A percentile compares a stretch with the other conserved stretches of the same genome.
These are phyloP conservation scores for Didymella sp. DNA, from an alignment of 2,329 filamentous ascomycete species.

Conservation along the genomic window DNA sequence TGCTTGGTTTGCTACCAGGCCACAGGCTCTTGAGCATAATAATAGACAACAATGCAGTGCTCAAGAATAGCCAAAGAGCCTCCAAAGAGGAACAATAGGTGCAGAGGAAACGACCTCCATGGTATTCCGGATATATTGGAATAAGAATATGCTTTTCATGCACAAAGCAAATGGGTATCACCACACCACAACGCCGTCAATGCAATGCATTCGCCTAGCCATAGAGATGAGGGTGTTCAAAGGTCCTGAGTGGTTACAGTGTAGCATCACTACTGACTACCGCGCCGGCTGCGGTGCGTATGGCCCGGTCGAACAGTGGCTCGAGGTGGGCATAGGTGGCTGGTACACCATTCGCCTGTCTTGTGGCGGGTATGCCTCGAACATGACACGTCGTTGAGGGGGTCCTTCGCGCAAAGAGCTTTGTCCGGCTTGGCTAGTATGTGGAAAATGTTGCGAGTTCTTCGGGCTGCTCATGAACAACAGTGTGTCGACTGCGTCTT, in stretches of 20 bases:
- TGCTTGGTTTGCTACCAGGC: background rate
- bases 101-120: background rate
- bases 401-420: slow-evolving; percentile 42
- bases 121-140: background rate
- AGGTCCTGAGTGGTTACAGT: background rate
- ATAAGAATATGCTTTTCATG: slow-evolving; percentile 23
- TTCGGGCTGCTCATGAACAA: slow-evolving; percentile 83
- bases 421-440: slow-evolving; percentile 35
- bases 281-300: slow-evolving; percentile 40
- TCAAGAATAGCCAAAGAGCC: background rate
- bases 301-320: slow-evolving; percentile 35
- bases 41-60: background rate
- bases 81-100: background rate
- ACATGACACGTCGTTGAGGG: slow-evolving; percentile 47
- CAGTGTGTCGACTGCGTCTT: slow-evolving; percentile 80
- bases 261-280: slow-evolving; percentile 16
- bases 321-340: slow-evolving; percentile 31
- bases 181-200: slow-evolving; percentile 38
- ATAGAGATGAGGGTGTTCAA: slow-evolving; percentile 20
- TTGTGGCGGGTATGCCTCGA: slow-evolving; percentile 41
- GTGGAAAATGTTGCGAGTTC: slow-evolving; percentile 60
- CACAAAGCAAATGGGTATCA: slow-evolving; percentile 42
- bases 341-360: slow-evolving; percentile 34
- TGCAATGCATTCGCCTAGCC: slow-evolving; percentile 41
- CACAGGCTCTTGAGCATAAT: background rate